Base-by-base conservation (phyloP, 2,329 filamentous ascomycete species). In the Fusarium buxicola region DNA sequence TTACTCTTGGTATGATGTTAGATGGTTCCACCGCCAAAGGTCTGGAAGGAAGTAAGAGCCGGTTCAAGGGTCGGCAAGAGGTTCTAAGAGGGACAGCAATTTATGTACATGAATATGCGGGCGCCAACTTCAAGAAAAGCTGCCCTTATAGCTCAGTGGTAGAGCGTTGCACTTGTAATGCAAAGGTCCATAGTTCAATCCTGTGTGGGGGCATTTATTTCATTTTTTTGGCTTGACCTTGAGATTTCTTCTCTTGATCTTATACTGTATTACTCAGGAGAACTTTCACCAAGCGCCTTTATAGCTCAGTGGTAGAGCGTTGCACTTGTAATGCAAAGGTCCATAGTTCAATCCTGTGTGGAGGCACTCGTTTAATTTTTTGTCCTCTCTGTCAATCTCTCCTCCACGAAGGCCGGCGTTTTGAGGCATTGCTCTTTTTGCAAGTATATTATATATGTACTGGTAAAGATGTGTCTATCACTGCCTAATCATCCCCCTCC, bases 91-190 rank as follows among this genome's bases (percentile, higher is more conserved):
- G 9, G 16, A 16, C 12, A 8, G 7, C 9, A 5, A 3, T 27
- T 3, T 35, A 30, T 10, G 7, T 2, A 2, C 27, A 7, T 30
- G 30, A 7, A 28, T 24, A 12, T 54, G 18, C 25, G 34, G 12
- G 21, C 18, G 27, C 36, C 18, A n/a, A n/a, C 3, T 9, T n/a
- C 15, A 30, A 39, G 7, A 39, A 30, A 11, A 10, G 43, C 18
- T 46, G 60, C 60, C 55, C 36, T 63, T 64, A 40, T 66, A 65
- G 63, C 63, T 66, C 63, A 65, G 63, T 63, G 54, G 58, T 66
- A 66, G 58, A 65, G 63, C 62, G 55, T 66, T 63, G 63, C 63
- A 65, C 63, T 65, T 65, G 63, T 66, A 65, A 65, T 65, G 62
- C 62, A 63, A 65, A 65, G 63, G 63, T 66, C 63, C 63, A 66